Evolutionary conservation across 805 yeast genomes (phyloP).

Genomic region (Jamesozyma rosinii): DNA sequence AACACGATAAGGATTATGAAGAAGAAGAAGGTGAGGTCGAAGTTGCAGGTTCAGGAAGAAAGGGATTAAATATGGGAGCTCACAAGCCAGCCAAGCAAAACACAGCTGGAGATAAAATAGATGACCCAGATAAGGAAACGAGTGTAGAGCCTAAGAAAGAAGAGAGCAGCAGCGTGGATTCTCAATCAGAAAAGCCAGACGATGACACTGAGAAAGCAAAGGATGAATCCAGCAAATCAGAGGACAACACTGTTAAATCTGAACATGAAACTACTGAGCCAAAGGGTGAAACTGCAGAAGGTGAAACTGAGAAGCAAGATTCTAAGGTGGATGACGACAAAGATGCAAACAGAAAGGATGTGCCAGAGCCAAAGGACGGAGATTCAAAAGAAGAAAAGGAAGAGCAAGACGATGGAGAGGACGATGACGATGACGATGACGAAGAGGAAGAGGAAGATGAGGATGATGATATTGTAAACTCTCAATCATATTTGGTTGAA

Average conservation of each 20-base stretch:
- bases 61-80: slow-evolving; percentile 31
- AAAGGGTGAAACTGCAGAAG: neutral
- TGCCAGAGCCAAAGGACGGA: slow-evolving; percentile 6
- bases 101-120: slow-evolving; percentile 5
- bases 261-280: neutral
- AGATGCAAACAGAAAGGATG: slow-evolving; percentile 5
- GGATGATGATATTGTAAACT: slow-evolving; percentile 37
- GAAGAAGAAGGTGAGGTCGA: slow-evolving; percentile 27
- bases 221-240: neutral
- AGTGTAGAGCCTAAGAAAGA: too few relatives aligned
- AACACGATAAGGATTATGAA: slow-evolving; percentile 32
- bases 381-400: neutral
- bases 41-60: slow-evolving; percentile 30
- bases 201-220: neutral
- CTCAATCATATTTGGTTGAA: slow-evolving; percentile 36
- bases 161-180: neutral
- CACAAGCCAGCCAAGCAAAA: slow-evolving; percentile 23
- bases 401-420: slow-evolving; percentile 15
- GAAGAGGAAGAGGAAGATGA: slow-evolving; percentile 37
- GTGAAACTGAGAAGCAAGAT: slow-evolving; percentile 16
- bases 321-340: slow-evolving; percentile 15
- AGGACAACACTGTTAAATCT: neutral
- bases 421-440: slow-evolving; percentile 25
- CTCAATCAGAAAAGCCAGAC: neutral
- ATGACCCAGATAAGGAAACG: neutral